These are phyloP conservation scores for Exutisphaerella laricina DNA, from an alignment of 2,329 filamentous ascomycete species.

Conservation along the genomic window DNA sequence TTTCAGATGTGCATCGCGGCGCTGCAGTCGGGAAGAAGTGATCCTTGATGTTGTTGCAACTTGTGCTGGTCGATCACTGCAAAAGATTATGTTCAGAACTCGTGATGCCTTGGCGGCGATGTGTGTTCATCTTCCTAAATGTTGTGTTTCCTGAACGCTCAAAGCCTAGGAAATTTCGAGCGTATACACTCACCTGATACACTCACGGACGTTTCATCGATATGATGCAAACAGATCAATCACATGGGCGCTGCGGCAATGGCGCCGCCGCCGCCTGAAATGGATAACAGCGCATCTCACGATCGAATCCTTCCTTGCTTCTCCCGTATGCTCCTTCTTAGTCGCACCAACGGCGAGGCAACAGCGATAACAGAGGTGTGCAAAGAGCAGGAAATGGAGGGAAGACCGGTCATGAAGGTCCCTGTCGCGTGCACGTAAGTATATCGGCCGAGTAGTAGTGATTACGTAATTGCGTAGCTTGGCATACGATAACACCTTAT, in stretches of 20 bases:
- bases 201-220: neutral
- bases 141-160: neutral
- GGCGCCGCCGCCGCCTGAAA: neutral
- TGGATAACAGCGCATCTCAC: no score
- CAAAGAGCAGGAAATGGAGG: no score
- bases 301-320: no score
- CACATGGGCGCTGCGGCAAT: neutral
- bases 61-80: neutral
- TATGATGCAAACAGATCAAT: slow-evolving; percentile 2
- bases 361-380: neutral
- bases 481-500: no score
- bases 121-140: neutral
- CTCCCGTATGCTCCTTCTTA: no score
- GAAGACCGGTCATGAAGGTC: no score
- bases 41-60: neutral
- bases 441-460: no score
- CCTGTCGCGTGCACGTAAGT: no score
- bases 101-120: neutral
- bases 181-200: neutral
- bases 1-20: neutral
- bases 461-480: no score
- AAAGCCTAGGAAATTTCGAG: neutral
- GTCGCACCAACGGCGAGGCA: neutral
- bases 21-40: neutral
- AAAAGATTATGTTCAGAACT: neutral